These are phyloP conservation scores for Trichopus zeylanicus DNA, from an alignment of 116 monocot species.

Conservation along the genomic window DNA sequence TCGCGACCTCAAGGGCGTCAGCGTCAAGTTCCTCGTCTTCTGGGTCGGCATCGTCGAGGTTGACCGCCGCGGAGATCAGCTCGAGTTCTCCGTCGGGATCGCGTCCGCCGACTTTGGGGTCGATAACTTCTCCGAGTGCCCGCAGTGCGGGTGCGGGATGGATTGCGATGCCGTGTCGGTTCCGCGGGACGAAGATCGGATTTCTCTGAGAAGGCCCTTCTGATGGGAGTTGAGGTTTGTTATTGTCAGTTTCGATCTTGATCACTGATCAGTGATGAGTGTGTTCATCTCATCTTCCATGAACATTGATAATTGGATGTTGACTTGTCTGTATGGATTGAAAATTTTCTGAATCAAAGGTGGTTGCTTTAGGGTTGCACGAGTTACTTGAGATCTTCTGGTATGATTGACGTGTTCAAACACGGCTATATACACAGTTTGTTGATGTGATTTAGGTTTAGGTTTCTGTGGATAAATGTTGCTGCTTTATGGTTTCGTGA, in stretches of 20 bases:
- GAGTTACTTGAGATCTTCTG: too few relatives aligned
- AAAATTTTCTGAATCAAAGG: too few relatives aligned
- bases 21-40: conserved; percentile 32
- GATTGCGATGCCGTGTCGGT: conserved; percentile 13
- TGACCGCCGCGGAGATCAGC: conserved; percentile 19
- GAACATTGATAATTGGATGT: neutral
- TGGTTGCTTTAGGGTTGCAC: neutral
- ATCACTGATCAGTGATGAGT: too few relatives aligned
- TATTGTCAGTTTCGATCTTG: too few relatives aligned
- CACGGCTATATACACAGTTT: too few relatives aligned
- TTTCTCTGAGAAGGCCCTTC: neutral
- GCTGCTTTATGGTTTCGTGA: too few relatives aligned
- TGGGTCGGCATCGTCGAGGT: conserved; percentile 42
- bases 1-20: conserved; percentile 23
- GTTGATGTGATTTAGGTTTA: too few relatives aligned
- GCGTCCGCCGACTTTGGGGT: conserved; percentile 34
- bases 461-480: too few relatives aligned
- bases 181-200: neutral
- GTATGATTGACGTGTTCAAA: too few relatives aligned
- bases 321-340: neutral
- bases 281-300: neutral
- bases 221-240: neutral
- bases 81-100: conserved; percentile 52
- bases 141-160: conserved; percentile 51
- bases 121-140: conserved; percentile 32